Evolutionary conservation across 2,329 filamentous ascomycete genomes (phyloP).

Genomic region (Exophiala calicioides): DNA sequence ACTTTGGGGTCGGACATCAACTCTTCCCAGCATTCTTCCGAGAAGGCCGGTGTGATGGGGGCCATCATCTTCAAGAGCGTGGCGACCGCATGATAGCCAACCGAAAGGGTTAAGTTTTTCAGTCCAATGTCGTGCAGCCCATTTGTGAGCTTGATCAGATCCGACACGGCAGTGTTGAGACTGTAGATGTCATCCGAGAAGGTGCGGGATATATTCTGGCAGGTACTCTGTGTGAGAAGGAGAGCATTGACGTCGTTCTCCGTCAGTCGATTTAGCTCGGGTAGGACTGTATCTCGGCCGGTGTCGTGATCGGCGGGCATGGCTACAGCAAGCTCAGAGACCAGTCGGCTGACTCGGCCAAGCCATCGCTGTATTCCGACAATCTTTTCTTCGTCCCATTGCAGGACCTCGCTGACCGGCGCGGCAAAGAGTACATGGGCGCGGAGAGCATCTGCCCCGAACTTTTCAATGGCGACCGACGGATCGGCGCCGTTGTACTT

Average conservation of each 20-base stretch:
- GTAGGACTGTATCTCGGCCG: slow-evolving; percentile 13
- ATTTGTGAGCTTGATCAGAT: slow-evolving; percentile 81
- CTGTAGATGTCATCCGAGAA: slow-evolving; percentile 71
- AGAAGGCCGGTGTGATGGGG: slow-evolving; percentile 76
- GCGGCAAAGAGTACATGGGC: slow-evolving; percentile 90
- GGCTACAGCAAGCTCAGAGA: slow-evolving; percentile 36
- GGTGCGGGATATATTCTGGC: slow-evolving; percentile 66
- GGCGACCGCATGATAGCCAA: slow-evolving; percentile 44
- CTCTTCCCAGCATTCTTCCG: slow-evolving; percentile 79
- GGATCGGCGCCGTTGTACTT: slow-evolving; percentile 92
- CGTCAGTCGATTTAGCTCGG: slow-evolving; percentile 31
- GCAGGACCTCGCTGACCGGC: slow-evolving; percentile 77
- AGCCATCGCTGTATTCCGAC: slow-evolving; percentile 81
- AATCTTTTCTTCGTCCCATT: slow-evolving; percentile 86
- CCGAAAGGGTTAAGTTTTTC: slow-evolving; percentile 47
- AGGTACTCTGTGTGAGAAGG: slow-evolving; percentile 66
- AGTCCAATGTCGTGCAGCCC: slow-evolving; percentile 43
- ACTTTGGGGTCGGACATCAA: slow-evolving; percentile 48
- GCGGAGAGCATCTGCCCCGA: slow-evolving; percentile 80
- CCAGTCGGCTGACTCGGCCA: slow-evolving; percentile 63
- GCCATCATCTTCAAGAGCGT: slow-evolving; percentile 71
- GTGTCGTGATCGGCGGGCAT: slow-evolving; percentile 41
- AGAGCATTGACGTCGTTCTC: slow-evolving; percentile 54
- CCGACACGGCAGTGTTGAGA: slow-evolving; percentile 80
- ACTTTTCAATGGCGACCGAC: slow-evolving; percentile 66